Evolutionary conservation across 805 yeast species (phyloP).

Genomic region (Danielia reshetovae): DNA sequence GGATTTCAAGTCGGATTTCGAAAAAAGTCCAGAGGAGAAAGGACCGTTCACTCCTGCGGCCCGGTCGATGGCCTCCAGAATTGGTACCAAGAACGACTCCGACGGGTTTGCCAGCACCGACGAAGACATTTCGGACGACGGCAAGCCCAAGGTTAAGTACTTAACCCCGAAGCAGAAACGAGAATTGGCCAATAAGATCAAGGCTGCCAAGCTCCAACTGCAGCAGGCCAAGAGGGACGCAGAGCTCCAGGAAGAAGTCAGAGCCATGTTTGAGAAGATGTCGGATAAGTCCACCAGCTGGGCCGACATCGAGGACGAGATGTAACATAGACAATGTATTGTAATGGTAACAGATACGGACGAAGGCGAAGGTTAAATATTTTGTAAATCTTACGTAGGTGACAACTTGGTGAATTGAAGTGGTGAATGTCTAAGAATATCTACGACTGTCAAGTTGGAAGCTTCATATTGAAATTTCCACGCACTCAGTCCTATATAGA

Average conservation of each 20-base stretch:
- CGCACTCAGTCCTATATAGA: too few species aligned
- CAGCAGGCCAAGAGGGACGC: conserved; percentile 14
- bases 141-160: conserved; percentile 4
- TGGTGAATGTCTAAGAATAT: too few species aligned
- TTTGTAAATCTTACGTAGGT: too few species aligned
- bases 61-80: conserved; percentile 28
- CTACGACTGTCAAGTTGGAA: too few species aligned
- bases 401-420: too few species aligned
- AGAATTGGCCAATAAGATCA: conserved; percentile 6
- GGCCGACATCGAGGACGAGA: conserved; percentile 32
- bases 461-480: too few species aligned
- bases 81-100: conserved; percentile 11
- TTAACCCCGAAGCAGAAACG: conserved; percentile 10
- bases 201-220: conserved; percentile 4
- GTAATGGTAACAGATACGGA: too few species aligned
- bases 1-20: too few species aligned
- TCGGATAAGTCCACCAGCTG: conserved; percentile 26
- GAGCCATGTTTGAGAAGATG: conserved; percentile 25
- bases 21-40: conserved; percentile 8
- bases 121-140: conserved; percentile 1
- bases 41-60: conserved; percentile 31
- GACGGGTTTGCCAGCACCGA: conserved; percentile 2
- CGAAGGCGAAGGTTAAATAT: too few species aligned
- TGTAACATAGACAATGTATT: too few species aligned
- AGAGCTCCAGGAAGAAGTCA: conserved; percentile 22